Conservation (phyloP, 2,329 filamentous ascomycete genomes). For the Geoglossum cookeanum region DNA sequence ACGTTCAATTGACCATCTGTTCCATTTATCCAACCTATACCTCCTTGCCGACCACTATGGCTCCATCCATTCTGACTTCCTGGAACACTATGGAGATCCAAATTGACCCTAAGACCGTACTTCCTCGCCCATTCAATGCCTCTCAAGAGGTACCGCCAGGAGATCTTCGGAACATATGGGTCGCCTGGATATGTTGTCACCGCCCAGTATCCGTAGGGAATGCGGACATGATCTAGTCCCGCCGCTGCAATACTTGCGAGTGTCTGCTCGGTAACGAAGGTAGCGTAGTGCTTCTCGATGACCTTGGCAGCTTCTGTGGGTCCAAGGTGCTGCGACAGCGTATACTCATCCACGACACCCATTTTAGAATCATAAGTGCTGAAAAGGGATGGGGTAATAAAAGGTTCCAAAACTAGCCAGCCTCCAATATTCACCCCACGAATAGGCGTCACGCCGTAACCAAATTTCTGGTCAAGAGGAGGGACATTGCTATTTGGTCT, state of each 20-base stretch:
- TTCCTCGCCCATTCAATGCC: constrained; percentile 88
- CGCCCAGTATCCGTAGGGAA: constrained; percentile 91
- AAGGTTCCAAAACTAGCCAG: constrained; percentile 86
- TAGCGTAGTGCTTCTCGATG: constrained; percentile 81
- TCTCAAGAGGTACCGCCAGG: constrained; percentile 84
- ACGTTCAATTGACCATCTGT: constrained; percentile 61
- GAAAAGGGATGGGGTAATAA: constrained; percentile 89
- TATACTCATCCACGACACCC: constrained; percentile 75
- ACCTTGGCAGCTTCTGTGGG: constrained; percentile 39
- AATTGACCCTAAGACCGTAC: constrained; percentile 77
- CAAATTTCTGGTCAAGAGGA: constrained; percentile 55
- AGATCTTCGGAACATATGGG: constrained; percentile 68
- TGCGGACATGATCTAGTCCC: constrained; percentile 90
- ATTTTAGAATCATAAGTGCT: constrained; percentile 38
- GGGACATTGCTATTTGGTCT: constrained; percentile 65
- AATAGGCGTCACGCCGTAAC: constrained; percentile 61
- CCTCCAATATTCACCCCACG: constrained; percentile 85
- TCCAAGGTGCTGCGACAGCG: constrained; percentile 53
- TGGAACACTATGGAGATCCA: constrained; percentile 80
- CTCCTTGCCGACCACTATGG: constrained; percentile 68
- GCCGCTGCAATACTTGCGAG: constrained; percentile 72
- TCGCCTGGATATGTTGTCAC: constrained; percentile 69
- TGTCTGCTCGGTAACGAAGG: constrained; percentile 67
- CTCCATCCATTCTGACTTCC: constrained; percentile 98
- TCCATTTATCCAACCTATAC: constrained; percentile 81